Evolutionary conservation across 495 filamentous ascomycete genomes (phyloP).

Genomic region (Aspergillus campestris): DNA sequence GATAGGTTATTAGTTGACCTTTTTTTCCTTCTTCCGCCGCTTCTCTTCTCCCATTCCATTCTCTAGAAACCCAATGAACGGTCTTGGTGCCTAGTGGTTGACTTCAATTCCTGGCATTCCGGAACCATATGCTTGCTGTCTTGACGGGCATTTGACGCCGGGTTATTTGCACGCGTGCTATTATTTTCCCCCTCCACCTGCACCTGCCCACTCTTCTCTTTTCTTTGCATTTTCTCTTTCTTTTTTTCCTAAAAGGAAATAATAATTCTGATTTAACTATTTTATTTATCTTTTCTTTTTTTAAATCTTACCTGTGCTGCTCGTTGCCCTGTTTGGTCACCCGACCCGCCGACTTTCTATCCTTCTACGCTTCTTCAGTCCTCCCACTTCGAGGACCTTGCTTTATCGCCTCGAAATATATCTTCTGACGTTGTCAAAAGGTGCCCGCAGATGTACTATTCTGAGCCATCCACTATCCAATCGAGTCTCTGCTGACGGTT

Average conservation of each 20-base stretch:
- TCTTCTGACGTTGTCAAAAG: conserved; percentile 25
- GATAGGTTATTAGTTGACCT: conserved; percentile 15
- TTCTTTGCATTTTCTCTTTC: conserved; percentile 8
- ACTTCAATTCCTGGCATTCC: conserved; percentile 15
- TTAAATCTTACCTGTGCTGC: too few relatives aligned
- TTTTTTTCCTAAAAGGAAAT: neutral
- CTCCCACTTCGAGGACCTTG: conserved; percentile 8
- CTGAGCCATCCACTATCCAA: conserved; percentile 25
- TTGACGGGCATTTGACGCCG: conserved; percentile 9
- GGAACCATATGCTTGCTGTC: conserved; percentile 18
- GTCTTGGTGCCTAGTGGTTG: conserved; percentile 8
- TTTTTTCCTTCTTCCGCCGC: conserved; percentile 5
- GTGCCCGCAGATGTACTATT: conserved; percentile 30
- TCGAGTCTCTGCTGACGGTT: conserved; percentile 22
- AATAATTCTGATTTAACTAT: too few relatives aligned
- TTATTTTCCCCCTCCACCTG: conserved; percentile 26
- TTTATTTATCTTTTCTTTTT: too few relatives aligned
- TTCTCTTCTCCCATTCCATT: conserved; percentile 5
- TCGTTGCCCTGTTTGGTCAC: too few relatives aligned
- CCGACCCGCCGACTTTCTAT: neutral
- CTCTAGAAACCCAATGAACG: conserved; percentile 13
- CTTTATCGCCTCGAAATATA: conserved; percentile 27
- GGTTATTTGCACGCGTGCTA: conserved; percentile 26
- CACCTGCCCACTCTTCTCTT: conserved; percentile 18
- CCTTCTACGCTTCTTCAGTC: conserved; percentile 3